Conservation (phyloP, 371 early-diverging fungal species). For the Apophysomyces variabilis region DNA sequence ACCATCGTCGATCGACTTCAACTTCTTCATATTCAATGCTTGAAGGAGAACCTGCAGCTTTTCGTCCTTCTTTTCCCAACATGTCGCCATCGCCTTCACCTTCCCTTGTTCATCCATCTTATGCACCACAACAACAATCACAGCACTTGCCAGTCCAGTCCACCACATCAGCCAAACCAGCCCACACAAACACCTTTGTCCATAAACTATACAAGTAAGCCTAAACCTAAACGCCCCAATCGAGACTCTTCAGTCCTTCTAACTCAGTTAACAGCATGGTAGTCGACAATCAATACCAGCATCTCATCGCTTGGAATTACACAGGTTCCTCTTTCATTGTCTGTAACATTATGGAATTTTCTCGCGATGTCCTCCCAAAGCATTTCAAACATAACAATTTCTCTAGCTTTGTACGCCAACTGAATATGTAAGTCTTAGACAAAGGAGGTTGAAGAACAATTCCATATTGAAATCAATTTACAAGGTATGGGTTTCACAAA, state of each 20-base stretch:
- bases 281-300: conserved; percentile 71
- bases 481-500: conserved; percentile 85
- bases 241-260: too few relatives aligned
- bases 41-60: conserved; percentile 2
- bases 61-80: conserved; percentile 1
- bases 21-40: conserved; percentile 6
- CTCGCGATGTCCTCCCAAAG: conserved; percentile 75
- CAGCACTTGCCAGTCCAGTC: conserved; percentile 34
- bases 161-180: conserved; percentile 22
- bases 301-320: conserved; percentile 82
- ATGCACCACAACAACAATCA: conserved; percentile 22
- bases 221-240: too few relatives aligned
- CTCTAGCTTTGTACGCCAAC: conserved; percentile 84
- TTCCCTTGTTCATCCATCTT: conserved; percentile 16
- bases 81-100: conserved; percentile 10
- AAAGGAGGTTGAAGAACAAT: background rate
- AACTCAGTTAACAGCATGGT: conserved; percentile 63
- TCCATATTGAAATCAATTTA: background rate
- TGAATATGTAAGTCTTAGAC: conserved; percentile 74
- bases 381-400: conserved; percentile 90
- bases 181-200: conserved; percentile 34
- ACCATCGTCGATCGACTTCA: conserved; percentile 10
- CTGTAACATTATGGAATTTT: conserved; percentile 81
- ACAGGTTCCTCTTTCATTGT: conserved; percentile 88
- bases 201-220: conserved; percentile 42